A percentile compares a stretch with the other conserved stretches of the same genome.
phyloP scores from a whole-genome alignment of 1,284 basidiomycete genomes.

The Cryptococcus sp. region DNA sequence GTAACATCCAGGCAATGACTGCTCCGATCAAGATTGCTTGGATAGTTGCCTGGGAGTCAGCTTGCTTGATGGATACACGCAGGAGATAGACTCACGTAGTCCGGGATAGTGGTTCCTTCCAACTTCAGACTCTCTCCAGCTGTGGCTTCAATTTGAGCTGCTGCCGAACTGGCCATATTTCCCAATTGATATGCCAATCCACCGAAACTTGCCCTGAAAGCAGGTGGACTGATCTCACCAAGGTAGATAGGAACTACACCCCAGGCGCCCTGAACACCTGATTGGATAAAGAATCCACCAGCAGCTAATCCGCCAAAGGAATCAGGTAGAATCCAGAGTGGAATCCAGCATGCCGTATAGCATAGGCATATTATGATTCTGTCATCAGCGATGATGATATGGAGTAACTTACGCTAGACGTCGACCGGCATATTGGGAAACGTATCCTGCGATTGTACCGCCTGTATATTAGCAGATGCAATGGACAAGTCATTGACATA shows the following conservation, averaged over 20 bases:
- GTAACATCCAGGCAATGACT: conserved; percentile 45
- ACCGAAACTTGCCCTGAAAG: conserved; percentile 88
- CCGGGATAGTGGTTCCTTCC: conserved; percentile 56
- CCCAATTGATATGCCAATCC: conserved; percentile 78
- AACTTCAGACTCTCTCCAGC: conserved; percentile 48
- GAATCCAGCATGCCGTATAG: conserved; percentile 49
- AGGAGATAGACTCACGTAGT: conserved; percentile 57
- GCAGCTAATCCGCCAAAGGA: conserved; percentile 40
- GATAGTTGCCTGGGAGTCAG: conserved; percentile 44
- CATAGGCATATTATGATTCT: conserved; percentile 6
- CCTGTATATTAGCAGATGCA: conserved; percentile 49
- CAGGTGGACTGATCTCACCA: conserved; percentile 63
- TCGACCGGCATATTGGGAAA: conserved; percentile 81
- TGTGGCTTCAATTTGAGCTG: conserved; percentile 86
- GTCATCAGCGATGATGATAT: background rate
- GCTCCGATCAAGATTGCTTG: conserved; percentile 79
- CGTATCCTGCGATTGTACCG: conserved; percentile 69
- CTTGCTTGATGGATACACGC: conserved; percentile 57
- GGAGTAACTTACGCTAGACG: conserved; percentile 53
- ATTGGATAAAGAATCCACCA: conserved; percentile 62
- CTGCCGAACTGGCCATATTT: conserved; percentile 77
- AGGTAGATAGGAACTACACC: conserved; percentile 54
- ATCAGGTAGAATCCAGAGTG: conserved; percentile 77
- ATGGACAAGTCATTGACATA: background rate
- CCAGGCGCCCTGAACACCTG: conserved; percentile 67